phyloP scores from a whole-genome alignment of 1,284 basidiomycete species.

The Cryptococcus neoformans region DNA sequence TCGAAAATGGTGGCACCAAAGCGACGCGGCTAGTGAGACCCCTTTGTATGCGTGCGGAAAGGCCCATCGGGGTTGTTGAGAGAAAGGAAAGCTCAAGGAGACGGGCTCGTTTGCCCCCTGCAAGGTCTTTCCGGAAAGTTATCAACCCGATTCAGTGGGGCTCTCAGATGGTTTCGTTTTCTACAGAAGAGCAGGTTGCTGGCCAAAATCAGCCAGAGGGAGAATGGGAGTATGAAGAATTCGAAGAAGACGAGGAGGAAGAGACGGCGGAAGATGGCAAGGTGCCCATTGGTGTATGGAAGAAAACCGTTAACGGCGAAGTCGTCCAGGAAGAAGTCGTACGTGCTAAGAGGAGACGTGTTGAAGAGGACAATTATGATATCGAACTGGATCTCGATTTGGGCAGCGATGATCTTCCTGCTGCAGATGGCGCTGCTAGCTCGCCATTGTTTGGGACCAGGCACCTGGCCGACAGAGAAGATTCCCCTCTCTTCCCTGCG shows the following conservation, averaged over 20 bases:
- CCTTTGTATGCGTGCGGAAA: not conserved
- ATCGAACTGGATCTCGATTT: slow-evolving; percentile 2
- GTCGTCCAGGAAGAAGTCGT: slow-evolving; percentile 22
- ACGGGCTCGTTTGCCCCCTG: slow-evolving; percentile 12
- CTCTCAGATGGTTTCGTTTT: slow-evolving; percentile 10
- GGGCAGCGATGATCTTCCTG: not conserved
- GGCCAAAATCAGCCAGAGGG: slow-evolving; percentile 10
- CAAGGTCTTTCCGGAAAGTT: slow-evolving; percentile 25
- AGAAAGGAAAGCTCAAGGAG: slow-evolving; percentile 18
- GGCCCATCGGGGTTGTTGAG: not conserved
- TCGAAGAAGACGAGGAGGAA: slow-evolving; percentile 27
- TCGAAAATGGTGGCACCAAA: not conserved
- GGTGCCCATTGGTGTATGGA: slow-evolving; percentile 12
- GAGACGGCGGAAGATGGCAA: slow-evolving; percentile 10
- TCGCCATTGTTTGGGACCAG: slow-evolving; percentile 13
- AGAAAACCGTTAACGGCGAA: slow-evolving; percentile 9
- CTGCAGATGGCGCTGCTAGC: slow-evolving; percentile 3
- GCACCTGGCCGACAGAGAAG: not conserved
- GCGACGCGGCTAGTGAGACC: not conserved
- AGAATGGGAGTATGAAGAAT: slow-evolving; percentile 30
- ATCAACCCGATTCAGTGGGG: slow-evolving; percentile 31
- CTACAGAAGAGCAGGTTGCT: slow-evolving; percentile 4
- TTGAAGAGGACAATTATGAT: slow-evolving; percentile 8
- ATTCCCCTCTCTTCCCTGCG: slow-evolving; percentile 22
- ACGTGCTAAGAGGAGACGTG: slow-evolving; percentile 16